Base-by-base conservation (phyloP, 306 rosid species). In the Datisca glomerata region DNA sequence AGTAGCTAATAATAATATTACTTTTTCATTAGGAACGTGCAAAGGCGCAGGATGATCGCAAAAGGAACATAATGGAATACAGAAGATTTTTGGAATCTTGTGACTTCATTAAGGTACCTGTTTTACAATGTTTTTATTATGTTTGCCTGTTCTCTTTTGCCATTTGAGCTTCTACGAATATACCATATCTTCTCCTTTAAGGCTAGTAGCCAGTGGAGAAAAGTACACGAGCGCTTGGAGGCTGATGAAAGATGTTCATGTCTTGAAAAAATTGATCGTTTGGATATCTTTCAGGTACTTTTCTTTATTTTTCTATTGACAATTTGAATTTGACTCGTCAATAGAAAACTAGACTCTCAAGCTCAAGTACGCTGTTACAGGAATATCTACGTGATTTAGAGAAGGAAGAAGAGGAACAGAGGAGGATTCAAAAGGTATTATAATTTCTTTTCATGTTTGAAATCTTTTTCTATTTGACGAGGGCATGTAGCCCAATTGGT, bases 141-240 rank as follows among this genome's bases (percentile, higher is more conserved):
- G 31, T 46, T 57, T 34, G 12, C 52, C 45, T 41, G 40, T 55
- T 60, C 38, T 61, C 43, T 49, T 19, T 40, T 37, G 35, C 45
- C 39, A 20, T 52, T 7, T 21, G 57, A 53, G 23, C 61, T 64
- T 21, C 10, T 41, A 51, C 51, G 43, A 52, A 47, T 28, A 49
- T 22, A 28, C 47, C 36, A 20, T 2, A 38, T 67, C 40, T 49
- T 51, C 52, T 37, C 6, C 55, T 41, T 23, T 37, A 47, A 86
- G 96, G 87, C 93, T 61, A 76, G 56, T 71, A 79, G 78, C 49
- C 96, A 86, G 69, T 86, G 94, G 94, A 70, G 96, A 41, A 86
- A 82, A 69, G 81, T 86, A 73, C 93, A 86, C 68, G 96, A 86
- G 27, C 93, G 81, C 53, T 48, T 86, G 50, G 93, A 82, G 72